Conservation (phyloP, 139 green algal genomes). For the Haematococcus sp. region DNA sequence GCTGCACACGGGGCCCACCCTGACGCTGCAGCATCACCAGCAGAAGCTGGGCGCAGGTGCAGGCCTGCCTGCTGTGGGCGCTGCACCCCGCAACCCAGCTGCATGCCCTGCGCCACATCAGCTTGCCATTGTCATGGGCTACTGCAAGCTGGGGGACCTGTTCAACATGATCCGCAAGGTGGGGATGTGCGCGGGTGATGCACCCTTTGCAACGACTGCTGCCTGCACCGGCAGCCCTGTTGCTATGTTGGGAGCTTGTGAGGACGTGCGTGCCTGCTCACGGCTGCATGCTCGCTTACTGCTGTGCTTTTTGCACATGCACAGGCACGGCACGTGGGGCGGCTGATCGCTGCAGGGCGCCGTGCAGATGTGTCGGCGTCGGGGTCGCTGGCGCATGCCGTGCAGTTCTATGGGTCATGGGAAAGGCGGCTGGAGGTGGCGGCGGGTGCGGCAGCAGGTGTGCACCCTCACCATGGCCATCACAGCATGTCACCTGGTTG, state of each 20-base stretch:
- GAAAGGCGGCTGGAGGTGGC: slow-evolving; percentile 18
- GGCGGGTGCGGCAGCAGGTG: slow-evolving; percentile 36
- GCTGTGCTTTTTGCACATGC: too few relatives aligned
- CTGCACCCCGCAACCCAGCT: not conserved
- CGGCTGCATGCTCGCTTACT: not conserved
- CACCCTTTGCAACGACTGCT: not conserved
- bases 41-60: too few relatives aligned
- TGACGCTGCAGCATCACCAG: too few relatives aligned
- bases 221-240: too few relatives aligned
- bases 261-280: too few relatives aligned
- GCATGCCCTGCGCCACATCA: slow-evolving; percentile 7
- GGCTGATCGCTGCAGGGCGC: not conserved
- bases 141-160: slow-evolving; percentile 46
- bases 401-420: slow-evolving; percentile 16
- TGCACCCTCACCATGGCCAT: too few relatives aligned
- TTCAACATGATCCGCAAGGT: slow-evolving; percentile 37
- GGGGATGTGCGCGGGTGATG: not conserved
- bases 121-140: slow-evolving; percentile 61
- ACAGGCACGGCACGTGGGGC: not conserved
- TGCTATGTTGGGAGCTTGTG: too few relatives aligned
- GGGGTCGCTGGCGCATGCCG: not conserved
- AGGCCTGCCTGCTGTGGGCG: too few relatives aligned
- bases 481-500: too few relatives aligned
- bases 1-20: too few relatives aligned
- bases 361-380: not conserved